Evolutionary conservation across 2,329 filamentous ascomycete species (phyloP), one percentile per base, ranked within the genome.

Genomic region (Pseudophaeomoniella oleicola): DNA sequence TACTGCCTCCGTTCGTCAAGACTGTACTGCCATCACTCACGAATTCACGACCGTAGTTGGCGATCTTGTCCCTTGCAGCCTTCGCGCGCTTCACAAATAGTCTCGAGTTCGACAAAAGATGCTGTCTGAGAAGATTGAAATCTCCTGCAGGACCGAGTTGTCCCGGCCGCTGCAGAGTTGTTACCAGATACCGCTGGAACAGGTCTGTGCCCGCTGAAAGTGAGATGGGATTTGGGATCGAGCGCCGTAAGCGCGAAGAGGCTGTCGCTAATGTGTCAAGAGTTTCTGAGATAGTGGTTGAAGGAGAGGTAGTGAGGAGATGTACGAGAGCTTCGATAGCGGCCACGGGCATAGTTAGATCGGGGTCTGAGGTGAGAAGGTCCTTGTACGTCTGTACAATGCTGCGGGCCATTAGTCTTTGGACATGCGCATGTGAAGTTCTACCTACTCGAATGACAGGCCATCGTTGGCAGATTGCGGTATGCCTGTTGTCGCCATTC

Each of bases 271-370:
- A 73, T 32, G 87, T 75, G 48, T 88, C 80, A 54, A 96, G 80
- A 22, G 88, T 94, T 65, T 98, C 90, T 62, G 81, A 88, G 50
- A 94, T 84, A 39, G 90, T 98, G 15, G 78, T 81, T 4, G 85
- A 79, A 43, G 78, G 77, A 32, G 78, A 81, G 44, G 81, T 72
- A 52, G 80, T 78, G 41, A 96, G 81, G 42, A 90, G 79, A 52
- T 81, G 75, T 47, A 96, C 90, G 41, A 98, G 71, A 17, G 86
- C 78, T 62, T 93, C 84, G 54, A 94, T 94, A 40, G 87, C 86
- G 14, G 90, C 90, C 38, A 98, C 83, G 44, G 90, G 87, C 75
- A 94, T 94, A 22, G 88, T 94, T 37, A 96, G 71, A 43, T 93
- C 83, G 9, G 81, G 71, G 56, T 96, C 86, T 36, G 72, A 68